These are phyloP conservation scores for Pleurotus sapidus DNA, from an alignment of 768 basidiomycete genomes.

Conservation along the genomic window DNA sequence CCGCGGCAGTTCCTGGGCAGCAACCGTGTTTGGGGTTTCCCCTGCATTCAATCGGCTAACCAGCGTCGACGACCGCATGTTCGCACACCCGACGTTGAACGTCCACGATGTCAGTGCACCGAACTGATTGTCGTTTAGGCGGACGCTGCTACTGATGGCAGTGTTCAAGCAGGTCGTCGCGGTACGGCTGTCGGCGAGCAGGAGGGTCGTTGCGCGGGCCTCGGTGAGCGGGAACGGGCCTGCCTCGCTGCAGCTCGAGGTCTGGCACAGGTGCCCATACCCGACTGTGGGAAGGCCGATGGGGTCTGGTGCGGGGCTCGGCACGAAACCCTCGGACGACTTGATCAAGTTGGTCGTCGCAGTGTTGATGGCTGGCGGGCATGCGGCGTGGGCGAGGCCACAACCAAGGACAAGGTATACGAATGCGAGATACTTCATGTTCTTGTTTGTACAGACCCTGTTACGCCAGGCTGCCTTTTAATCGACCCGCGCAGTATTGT, in stretches of 20 bases:
- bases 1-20: conserved; percentile 21
- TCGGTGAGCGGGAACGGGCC: conserved; percentile 24
- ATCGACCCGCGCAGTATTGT: too few relatives aligned
- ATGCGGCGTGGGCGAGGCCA: background rate
- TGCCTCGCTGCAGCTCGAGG: conserved; percentile 17
- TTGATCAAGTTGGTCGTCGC: conserved; percentile 26
- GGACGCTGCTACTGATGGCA: conserved; percentile 20
- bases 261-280: conserved; percentile 25
- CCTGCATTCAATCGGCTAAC: conserved; percentile 24
- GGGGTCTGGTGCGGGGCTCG: conserved; percentile 24
- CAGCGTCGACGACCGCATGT: conserved; percentile 22
- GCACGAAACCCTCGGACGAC: conserved; percentile 26
- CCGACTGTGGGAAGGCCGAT: conserved; percentile 28
- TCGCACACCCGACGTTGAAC: conserved; percentile 26
- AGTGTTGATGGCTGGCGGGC: conserved; percentile 14
- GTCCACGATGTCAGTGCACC: conserved; percentile 23
- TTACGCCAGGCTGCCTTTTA: background rate
- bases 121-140: conserved; percentile 26
- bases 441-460: background rate
- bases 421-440: background rate
- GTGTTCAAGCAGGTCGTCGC: conserved; percentile 23
- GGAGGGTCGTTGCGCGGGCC: conserved; percentile 22
- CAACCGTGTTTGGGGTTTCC: conserved; percentile 26
- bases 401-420: background rate
- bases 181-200: conserved; percentile 19